phyloP scores from a whole-genome alignment of 2,329 filamentous ascomycete genomes.

The Epichloe gansuensis region DNA sequence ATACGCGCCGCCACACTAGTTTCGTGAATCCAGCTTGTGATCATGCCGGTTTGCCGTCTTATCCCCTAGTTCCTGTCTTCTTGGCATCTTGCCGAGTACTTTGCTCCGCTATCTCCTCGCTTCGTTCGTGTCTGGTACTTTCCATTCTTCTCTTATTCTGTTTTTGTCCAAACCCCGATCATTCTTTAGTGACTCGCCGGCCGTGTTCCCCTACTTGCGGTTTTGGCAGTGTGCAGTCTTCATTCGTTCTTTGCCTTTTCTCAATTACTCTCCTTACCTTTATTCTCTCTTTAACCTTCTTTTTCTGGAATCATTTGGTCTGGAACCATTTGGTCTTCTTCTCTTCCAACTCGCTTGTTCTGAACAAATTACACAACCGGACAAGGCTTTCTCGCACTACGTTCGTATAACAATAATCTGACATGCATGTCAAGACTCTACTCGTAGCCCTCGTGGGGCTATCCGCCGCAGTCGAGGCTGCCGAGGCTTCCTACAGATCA shows the following conservation, averaged over 20 bases:
- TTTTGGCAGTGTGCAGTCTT: constrained; percentile 13
- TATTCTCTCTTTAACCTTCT: constrained; percentile 6
- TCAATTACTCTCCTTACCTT: constrained; percentile 5
- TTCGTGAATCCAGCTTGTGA: constrained; percentile 11
- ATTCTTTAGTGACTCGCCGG: constrained; percentile 5
- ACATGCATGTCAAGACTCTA: constrained; percentile 40
- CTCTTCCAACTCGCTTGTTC: constrained; percentile 10
- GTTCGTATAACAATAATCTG: neutral
- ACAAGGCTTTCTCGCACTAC: constrained; percentile 7
- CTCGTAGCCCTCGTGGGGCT: constrained; percentile 36
- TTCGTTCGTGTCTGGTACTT: constrained; percentile 34
- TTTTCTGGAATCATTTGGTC: constrained; percentile 13
- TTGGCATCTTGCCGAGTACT: constrained; percentile 25
- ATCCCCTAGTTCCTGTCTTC: constrained; percentile 19
- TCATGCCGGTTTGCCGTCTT: constrained; percentile 17
- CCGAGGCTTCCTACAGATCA: constrained; percentile 25
- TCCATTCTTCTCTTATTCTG: constrained; percentile 13
- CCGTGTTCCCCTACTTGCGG: constrained; percentile 17
- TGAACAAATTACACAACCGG: neutral
- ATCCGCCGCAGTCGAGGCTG: constrained; percentile 26
- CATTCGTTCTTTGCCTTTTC: constrained; percentile 18
- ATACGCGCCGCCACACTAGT: neutral
- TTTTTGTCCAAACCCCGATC: constrained; percentile 21
- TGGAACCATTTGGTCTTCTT: constrained; percentile 11
- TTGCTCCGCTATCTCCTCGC: constrained; percentile 19